These are phyloP conservation scores for Hymenoscyphus linearis DNA, from an alignment of 2,329 filamentous ascomycete species.

Conservation along the genomic window DNA sequence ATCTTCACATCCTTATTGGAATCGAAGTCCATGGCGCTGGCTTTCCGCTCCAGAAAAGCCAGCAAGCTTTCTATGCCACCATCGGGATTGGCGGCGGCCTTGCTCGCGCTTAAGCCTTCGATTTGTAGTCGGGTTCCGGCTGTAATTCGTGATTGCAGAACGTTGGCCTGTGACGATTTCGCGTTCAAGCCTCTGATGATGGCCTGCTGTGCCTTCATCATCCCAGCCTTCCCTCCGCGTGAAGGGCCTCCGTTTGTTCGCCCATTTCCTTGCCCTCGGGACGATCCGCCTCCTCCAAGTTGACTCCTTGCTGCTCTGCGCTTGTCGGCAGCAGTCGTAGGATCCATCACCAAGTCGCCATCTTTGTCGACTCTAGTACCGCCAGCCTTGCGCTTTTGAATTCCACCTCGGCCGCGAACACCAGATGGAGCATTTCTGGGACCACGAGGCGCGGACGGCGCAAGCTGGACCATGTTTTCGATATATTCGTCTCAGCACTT, in stretches of 20 bases:
- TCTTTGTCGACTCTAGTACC: constrained; percentile 48
- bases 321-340: constrained; percentile 28
- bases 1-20: constrained; percentile 50
- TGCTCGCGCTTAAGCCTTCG: constrained; percentile 62
- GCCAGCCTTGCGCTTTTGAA: constrained; percentile 42
- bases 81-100: constrained; percentile 59
- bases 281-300: constrained; percentile 12
- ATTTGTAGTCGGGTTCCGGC: constrained; percentile 38
- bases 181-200: constrained; percentile 36
- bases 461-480: constrained; percentile 16
- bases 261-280: constrained; percentile 25
- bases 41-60: constrained; percentile 66
- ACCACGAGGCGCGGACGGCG: constrained; percentile 24
- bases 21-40: constrained; percentile 47
- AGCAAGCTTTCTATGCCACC: constrained; percentile 62
- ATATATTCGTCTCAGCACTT: background rate
- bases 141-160: constrained; percentile 24
- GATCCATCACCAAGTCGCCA: constrained; percentile 57
- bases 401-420: constrained; percentile 39
- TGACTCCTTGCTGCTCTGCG: constrained; percentile 25
- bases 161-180: constrained; percentile 24
- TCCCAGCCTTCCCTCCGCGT: constrained; percentile 30
- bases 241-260: constrained; percentile 30
- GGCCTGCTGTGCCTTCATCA: constrained; percentile 23
- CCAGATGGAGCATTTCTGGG: constrained; percentile 23